Base-by-base conservation (phyloP, 2,329 filamentous ascomycete genomes). In the Aspergillus intermedius region DNA sequence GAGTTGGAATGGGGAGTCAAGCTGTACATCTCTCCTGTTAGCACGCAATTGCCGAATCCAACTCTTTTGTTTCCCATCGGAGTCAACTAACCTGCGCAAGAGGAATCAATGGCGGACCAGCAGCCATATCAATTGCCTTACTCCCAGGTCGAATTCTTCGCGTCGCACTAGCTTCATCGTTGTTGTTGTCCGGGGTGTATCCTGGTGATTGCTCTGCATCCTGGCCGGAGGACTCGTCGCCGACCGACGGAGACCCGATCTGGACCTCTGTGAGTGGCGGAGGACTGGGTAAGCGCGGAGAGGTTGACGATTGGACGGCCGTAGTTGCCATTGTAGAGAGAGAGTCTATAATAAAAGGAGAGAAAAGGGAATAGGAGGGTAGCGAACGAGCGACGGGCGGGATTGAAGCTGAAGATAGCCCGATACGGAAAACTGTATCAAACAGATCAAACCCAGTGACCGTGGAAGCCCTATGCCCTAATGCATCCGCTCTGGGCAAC, bases 201-300 rank as follows among this genome's bases (percentile, higher is more conserved):
- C 83, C 82, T 63, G 82, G 62, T 13, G 66, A 57, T 50, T 71
- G 60, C 62, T 77, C 71, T 60, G 82, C 69, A 79, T 80, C 66
- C 77, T 80, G 57, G 69, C 78, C 75, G 73, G 80, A 70, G 60
- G 80, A 64, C 65, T 84, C 69, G 37, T 40, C 19, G 44, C 82
- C 77, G 54, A 84, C 75, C 15, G 78, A 79, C 1, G 89, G 88
- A 44, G 89, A 93, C 6, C 83, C 86, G 54, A 95, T 84, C 73
- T 97, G 91, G 58, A 95, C 93, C 72, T 98, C 93, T 53, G 91
- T 89, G 49, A 94, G 85, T 30, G 93, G 93, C 50, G 93, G 93
- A 52, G 93, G 93, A 70, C 90, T 96, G 51, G 93, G 93, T 45
- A 98, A 83, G 65, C 93, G 87, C 55, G 93, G 91, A 43, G 91